These are phyloP conservation scores for Blepharisma japonicum DNA, from an alignment of 73 alveolate species.

Conservation along the genomic window DNA sequence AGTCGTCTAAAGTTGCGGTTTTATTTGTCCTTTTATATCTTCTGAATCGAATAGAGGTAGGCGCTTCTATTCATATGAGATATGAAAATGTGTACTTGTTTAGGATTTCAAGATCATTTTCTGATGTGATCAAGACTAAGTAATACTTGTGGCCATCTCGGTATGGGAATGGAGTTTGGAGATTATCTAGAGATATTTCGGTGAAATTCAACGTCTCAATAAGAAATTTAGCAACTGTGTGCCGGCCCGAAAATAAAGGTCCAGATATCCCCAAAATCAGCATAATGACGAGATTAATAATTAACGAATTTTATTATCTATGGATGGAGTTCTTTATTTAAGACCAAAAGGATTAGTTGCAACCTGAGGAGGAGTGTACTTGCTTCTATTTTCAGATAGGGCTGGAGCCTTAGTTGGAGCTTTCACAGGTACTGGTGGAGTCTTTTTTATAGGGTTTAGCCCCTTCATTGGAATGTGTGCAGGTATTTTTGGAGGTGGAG, in stretches of 20 bases:
- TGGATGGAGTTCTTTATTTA: no score
- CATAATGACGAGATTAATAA: background rate
- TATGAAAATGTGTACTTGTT: no score
- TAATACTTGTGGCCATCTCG: background rate
- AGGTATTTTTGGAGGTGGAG: no score
- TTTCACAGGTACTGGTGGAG: no score
- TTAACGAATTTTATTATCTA: no score
- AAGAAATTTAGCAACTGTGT: slow-evolving; percentile 38
- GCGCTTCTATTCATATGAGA: slow-evolving; percentile 3
- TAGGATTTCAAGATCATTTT: background rate
- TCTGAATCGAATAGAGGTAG: background rate
- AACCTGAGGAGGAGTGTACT: no score
- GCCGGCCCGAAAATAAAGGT: slow-evolving; percentile 46
- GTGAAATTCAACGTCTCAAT: slow-evolving; percentile 30
- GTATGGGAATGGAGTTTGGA: background rate
- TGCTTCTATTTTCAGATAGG: no score
- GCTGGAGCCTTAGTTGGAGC: no score
- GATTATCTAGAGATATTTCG: slow-evolving; percentile 28
- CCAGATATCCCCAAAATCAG: slow-evolving; percentile 62
- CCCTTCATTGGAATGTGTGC: no score
- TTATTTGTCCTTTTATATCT: background rate
- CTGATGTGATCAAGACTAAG: background rate
- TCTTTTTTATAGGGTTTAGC: no score
- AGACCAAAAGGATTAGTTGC: no score
- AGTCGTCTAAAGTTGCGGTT: slow-evolving; percentile 29